Evolutionary conservation across 805 yeast genomes (phyloP), one percentile per base, ranked within the genome.

Genomic region (Ogataea saltuana): DNA sequence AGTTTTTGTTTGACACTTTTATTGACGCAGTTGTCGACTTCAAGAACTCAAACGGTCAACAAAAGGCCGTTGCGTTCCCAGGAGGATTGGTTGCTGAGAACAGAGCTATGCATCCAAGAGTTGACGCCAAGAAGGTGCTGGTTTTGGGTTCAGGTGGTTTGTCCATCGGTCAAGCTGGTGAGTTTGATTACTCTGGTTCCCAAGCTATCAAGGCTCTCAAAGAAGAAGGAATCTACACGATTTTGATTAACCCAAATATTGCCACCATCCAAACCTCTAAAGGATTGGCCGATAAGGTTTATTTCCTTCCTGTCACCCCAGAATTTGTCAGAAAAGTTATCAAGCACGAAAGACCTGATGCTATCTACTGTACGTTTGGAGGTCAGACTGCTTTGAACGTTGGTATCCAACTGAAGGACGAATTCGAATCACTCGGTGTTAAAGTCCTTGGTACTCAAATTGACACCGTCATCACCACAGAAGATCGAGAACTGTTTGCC

Each of bases 131-230:
- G 77, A 93, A 93, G 71, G 96, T 88, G 39, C 78, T 89, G 54
- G 91, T 89, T 45, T 78, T 93, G 60, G 99, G 99, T 60, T 90
- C 97, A 40, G 99, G 99, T 74, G 99, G 99, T 65, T 76, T 93
- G 59, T 87, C 96, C 44, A 93, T 93, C 64, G 99, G 99, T 54
- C 99, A 93, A 74, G 99, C 99, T 51, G 99, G 99, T 69, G 99
- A 93, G 71, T 93, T 93, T 62, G 99, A 93, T 68, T 93, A 93
- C 72, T 89, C 97, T 34, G 99, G 99, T 61, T 88, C 97, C 43
- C 99, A 93, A 72, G 99, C 99, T 46, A 93, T 93, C 70, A 93
- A 93, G 71, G 99, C 99, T 35, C 76, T 93, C 70, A 91, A 88
- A 68, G 97, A 93, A 73, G 98, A 90, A 71, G 97, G 97, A 49